Evolutionary conservation across 2,329 filamentous ascomycete species (phyloP).

Genomic region (Aspergillus sp.): DNA sequence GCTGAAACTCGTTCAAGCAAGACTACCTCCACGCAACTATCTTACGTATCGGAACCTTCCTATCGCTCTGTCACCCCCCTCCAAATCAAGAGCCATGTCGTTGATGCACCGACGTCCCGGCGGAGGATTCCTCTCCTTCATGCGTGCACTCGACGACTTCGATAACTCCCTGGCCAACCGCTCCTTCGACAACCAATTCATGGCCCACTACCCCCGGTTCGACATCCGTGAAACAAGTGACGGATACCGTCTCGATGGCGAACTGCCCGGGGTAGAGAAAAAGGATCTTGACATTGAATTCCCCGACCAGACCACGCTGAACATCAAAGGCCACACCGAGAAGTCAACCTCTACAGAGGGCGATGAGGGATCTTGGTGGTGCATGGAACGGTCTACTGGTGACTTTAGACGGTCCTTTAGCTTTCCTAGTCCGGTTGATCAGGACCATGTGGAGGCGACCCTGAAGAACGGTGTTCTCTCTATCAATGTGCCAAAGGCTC

Average conservation of each 20-base stretch:
- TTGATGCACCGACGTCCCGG: neutral
- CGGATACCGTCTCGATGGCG: neutral
- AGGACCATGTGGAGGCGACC: neutral
- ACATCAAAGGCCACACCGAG: neutral
- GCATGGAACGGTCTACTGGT: neutral
- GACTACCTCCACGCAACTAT: neutral
- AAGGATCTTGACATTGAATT: neutral
- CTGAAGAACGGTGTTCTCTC: neutral
- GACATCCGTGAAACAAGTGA: neutral
- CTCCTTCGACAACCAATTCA: neutral
- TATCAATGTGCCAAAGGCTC: neutral
- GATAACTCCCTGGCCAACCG: neutral
- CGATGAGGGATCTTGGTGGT: neutral
- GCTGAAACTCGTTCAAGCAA: neutral
- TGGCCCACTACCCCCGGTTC: neutral
- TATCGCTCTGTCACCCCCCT: no score
- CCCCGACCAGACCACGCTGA: neutral
- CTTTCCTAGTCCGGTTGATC: neutral
- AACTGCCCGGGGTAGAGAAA: neutral
- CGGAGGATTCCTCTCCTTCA: neutral
- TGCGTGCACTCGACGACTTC: neutral
- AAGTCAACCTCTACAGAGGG: neutral
- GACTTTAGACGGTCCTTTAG: neutral
- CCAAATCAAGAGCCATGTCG: neutral
- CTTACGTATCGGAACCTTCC: neutral